Evolutionary conservation across 257 asterid genomes (phyloP).

Genomic region (Ocimum tenuiflorum): DNA sequence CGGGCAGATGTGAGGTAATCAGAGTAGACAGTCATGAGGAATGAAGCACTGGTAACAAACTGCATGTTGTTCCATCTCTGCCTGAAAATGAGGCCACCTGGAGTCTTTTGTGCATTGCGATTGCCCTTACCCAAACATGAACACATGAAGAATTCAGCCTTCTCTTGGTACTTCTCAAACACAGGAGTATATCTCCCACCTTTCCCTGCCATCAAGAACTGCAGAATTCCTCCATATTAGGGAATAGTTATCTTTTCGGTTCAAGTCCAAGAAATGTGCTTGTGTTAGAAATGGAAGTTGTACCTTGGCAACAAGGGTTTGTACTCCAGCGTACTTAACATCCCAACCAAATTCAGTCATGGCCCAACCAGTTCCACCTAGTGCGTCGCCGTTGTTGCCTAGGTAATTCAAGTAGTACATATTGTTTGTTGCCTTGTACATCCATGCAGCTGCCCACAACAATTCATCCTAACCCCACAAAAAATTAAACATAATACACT

Average conservation of each 20-base stretch:
- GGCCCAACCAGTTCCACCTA: slow-evolving; percentile 97
- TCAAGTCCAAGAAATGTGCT: too few relatives aligned
- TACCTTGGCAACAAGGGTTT: slow-evolving; percentile 84
- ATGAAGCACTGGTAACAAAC: slow-evolving; percentile 89
- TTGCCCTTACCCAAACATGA: slow-evolving; percentile 79
- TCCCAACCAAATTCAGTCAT: slow-evolving; percentile 99
- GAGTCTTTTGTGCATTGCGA: slow-evolving; percentile 74
- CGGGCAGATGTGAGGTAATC: slow-evolving; percentile 81
- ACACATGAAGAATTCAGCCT: slow-evolving; percentile 92
- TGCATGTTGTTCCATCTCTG: slow-evolving; percentile 99
- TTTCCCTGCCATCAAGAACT: slow-evolving; percentile 83
- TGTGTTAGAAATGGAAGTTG: background rate
- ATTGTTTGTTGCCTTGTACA: slow-evolving; percentile 79
- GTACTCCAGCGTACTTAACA: slow-evolving; percentile 94
- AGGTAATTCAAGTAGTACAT: slow-evolving; percentile 62
- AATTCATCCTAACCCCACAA: slow-evolving; percentile 60
- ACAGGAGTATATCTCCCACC: slow-evolving; percentile 49
- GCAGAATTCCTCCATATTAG: slow-evolving; percentile 9
- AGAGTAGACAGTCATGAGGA: slow-evolving; percentile 75
- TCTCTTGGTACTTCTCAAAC: slow-evolving; percentile 56
- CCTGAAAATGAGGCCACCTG: slow-evolving; percentile 81
- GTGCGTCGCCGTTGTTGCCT: slow-evolving; percentile 67
- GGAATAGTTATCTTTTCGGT: too few relatives aligned
- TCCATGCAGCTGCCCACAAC: slow-evolving; percentile 97
- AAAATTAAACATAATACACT: background rate